Evolutionary conservation across 2,329 filamentous ascomycete genomes (phyloP).

Genomic region (Sporothrix sp.): DNA sequence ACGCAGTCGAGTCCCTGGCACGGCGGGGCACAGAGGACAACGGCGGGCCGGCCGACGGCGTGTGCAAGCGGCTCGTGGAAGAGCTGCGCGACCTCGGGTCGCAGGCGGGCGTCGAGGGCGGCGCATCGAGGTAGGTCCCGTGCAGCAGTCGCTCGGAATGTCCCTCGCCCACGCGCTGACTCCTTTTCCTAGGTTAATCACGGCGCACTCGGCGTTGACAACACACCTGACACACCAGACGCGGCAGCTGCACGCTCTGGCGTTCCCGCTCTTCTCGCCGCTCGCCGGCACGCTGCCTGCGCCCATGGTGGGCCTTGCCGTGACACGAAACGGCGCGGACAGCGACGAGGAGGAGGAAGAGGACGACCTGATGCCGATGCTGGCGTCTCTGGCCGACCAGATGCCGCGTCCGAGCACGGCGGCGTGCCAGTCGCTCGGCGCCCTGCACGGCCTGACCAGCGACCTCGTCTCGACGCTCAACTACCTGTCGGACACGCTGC

Average conservation of each 20-base stretch:
- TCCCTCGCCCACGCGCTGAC: neutral
- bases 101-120: conserved; percentile 62
- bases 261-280: conserved; percentile 61
- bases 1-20: conserved; percentile 61
- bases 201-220: conserved; percentile 63
- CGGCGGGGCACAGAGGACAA: conserved; percentile 56
- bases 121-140: conserved; percentile 50
- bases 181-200: conserved; percentile 52
- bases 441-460: conserved; percentile 59
- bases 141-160: neutral
- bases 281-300: conserved; percentile 45
- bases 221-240: conserved; percentile 68
- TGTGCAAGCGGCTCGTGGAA: conserved; percentile 59
- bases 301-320: neutral
- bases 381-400: conserved; percentile 53
- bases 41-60: conserved; percentile 53
- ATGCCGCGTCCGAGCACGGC: conserved; percentile 56
- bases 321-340: conserved; percentile 1
- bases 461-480: conserved; percentile 73
- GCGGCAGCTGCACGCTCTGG: conserved; percentile 62
- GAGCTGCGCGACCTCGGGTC: conserved; percentile 62
- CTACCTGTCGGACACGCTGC: conserved; percentile 79
- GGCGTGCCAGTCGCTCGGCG: conserved; percentile 55
- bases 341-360: conserved; percentile 38
- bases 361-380: conserved; percentile 58